Evolutionary conservation across 2,329 filamentous ascomycete genomes (phyloP).

Genomic region (Cytospora paraplurivora): DNA sequence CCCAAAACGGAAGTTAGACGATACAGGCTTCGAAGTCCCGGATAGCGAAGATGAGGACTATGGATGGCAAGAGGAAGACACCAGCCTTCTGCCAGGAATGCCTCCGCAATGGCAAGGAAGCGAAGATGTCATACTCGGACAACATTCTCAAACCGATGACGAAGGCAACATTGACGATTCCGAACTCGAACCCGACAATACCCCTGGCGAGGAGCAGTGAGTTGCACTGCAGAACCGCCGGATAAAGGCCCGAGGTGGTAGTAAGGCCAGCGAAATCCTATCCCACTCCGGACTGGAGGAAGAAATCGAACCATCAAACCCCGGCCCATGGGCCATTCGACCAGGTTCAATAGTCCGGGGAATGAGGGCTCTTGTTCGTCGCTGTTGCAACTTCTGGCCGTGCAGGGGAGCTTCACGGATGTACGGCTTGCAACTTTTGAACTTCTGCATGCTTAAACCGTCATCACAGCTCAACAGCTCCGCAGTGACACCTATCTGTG

Average conservation of each 20-base stretch:
- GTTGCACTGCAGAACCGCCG: constrained; percentile 1
- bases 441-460: constrained; percentile 1
- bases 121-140: constrained; percentile 61
- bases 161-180: constrained; percentile 46
- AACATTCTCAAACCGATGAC: constrained; percentile 37
- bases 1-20: constrained; percentile 65
- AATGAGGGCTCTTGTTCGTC: background rate
- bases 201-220: constrained; percentile 29
- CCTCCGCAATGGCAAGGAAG: constrained; percentile 71
- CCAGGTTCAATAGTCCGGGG: background rate
- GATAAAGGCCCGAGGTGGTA: background rate
- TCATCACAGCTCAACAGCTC: background rate
- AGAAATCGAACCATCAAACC: background rate
- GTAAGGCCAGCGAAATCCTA: background rate
- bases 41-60: constrained; percentile 71
- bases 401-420: background rate
- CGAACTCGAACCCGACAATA: constrained; percentile 31
- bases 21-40: constrained; percentile 61
- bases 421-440: background rate
- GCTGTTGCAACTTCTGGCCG: background rate
- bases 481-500: constrained; percentile 16
- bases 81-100: constrained; percentile 59
- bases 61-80: constrained; percentile 70
- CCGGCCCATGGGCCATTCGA: background rate
- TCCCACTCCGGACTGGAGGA: background rate